Evolutionary conservation across 2,329 filamentous ascomycete species (phyloP), one percentile per base, ranked within the genome.

Genomic region (Truncatella angustata): DNA sequence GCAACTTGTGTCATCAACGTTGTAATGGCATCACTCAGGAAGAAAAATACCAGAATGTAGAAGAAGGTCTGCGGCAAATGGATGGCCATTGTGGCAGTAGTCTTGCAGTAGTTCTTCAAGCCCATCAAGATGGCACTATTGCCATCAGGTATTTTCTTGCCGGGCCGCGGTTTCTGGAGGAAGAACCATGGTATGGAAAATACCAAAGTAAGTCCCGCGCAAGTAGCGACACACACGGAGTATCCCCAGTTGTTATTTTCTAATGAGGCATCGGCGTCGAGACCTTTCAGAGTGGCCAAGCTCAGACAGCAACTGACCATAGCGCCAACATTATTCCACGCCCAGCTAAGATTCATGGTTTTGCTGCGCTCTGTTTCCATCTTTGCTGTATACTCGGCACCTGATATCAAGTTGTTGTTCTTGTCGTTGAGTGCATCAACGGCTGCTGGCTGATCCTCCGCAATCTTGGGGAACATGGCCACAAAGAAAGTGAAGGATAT

Each of bases 111-210:
- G 12, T 46, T 16, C 21, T 32, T 18, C 24, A 52, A 21, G 16
- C 42, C 42, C 5, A 47, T 12, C 12, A n/a, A 20, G 18, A 37
- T 12, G 16, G 20, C 30, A 16, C 39, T 52, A 12, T 20, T 10
- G 6, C 50, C 50, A 14, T 23, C 30, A 3, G 50, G 42, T 10
- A 52, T 12, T 11, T 21, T 30, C 20, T 35, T 16, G 10, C 30
- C 32, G 3, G 50, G 43, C 14, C 50, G 12, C 9, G 10, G 18
- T 18, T 42, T 52, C 42, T 52, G 20, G 21, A 28, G 32, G 4
- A 52, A 24, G 34, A 52, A 52, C 50, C 50, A 47, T 5, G 50
- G 50, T 2, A 52, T 34, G 32, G 50, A 44, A 20, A 47, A 21
- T 2, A 52, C 2, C 5, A 52, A 12, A 21, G 30, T 36, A 11